A percentile compares a stretch with the other conserved stretches of the same genome.
Conservation (phyloP, 75 land plant species). For the Cupressus sempervirens region DNA sequence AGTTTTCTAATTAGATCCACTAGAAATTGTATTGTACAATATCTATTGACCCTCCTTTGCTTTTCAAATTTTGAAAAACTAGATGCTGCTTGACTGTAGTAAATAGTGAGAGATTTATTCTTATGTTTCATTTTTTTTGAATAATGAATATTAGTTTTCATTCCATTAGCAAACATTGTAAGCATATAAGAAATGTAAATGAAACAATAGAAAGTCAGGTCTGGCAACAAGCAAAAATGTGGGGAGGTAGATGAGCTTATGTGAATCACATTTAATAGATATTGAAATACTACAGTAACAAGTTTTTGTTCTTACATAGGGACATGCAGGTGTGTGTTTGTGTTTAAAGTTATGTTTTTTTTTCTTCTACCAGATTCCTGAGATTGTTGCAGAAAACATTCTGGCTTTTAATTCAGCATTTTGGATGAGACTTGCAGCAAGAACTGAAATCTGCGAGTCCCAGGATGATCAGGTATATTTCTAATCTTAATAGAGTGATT, state of each 20-base stretch:
- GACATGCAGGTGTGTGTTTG: neutral
- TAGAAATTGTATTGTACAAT: neutral
- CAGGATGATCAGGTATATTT: conserved; percentile 83
- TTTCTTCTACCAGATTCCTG: conserved; percentile 55
- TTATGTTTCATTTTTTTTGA: neutral
- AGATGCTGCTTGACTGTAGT: neutral
- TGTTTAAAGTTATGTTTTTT: neutral
- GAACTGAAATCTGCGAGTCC: conserved; percentile 78
- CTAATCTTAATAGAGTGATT: conserved; percentile 7
- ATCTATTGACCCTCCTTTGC: neutral
- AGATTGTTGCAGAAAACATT: conserved; percentile 84
- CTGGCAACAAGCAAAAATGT: neutral
- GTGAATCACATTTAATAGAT: neutral
- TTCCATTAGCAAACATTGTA: neutral
- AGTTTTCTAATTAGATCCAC: conserved; percentile 4
- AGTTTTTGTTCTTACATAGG: neutral
- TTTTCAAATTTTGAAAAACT: neutral
- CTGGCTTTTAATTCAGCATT: conserved; percentile 79
- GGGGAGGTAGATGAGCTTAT: neutral
- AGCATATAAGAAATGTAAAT: neutral
- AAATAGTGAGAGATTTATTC: neutral
- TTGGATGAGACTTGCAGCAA: conserved; percentile 91
- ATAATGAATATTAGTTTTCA: neutral
- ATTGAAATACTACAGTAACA: neutral
- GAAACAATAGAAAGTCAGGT: neutral